These are phyloP conservation scores for Zygosaccharomyces lentus DNA, from an alignment of 805 yeast genomes.

Conservation along the genomic window DNA sequence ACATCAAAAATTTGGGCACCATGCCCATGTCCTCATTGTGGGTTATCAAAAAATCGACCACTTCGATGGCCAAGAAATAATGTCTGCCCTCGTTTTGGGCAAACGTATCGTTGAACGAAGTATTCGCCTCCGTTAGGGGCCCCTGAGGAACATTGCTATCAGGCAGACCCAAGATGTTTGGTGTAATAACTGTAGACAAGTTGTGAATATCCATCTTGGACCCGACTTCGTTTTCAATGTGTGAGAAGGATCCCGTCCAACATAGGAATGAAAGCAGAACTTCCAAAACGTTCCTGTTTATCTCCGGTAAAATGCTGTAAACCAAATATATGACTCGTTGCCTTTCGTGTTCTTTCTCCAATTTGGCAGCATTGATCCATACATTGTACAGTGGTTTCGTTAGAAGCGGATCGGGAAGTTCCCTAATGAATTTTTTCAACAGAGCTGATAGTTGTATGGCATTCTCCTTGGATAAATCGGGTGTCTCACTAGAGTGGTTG, in stretches of 20 bases:
- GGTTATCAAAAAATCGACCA: slow-evolving; percentile 76
- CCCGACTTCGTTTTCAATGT: slow-evolving; percentile 82
- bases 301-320: slow-evolving; percentile 76
- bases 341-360: slow-evolving; percentile 45
- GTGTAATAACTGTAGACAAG: slow-evolving; percentile 91
- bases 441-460: slow-evolving; percentile 92
- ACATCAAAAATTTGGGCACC: slow-evolving; percentile 64
- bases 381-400: slow-evolving; percentile 69
- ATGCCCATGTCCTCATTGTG: slow-evolving; percentile 72
- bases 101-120: slow-evolving; percentile 37
- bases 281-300: slow-evolving; percentile 80
- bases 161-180: slow-evolving; percentile 67
- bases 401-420: slow-evolving; percentile 85
- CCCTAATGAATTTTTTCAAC: slow-evolving; percentile 85
- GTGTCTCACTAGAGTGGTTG: slow-evolving; percentile 62
- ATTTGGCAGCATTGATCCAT: slow-evolving; percentile 69
- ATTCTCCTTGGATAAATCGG: slow-evolving; percentile 67
- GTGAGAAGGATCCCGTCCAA: slow-evolving; percentile 96
- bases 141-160: slow-evolving; percentile 21
- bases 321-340: slow-evolving; percentile 50
- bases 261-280: slow-evolving; percentile 79
- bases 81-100: slow-evolving; percentile 54
- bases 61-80: slow-evolving; percentile 87
- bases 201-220: slow-evolving; percentile 97
- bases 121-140: slow-evolving; percentile 27